Evolutionary conservation across 2,329 filamentous ascomycete species (phyloP).

Genomic region (Ceratocystis alfenasii): DNA sequence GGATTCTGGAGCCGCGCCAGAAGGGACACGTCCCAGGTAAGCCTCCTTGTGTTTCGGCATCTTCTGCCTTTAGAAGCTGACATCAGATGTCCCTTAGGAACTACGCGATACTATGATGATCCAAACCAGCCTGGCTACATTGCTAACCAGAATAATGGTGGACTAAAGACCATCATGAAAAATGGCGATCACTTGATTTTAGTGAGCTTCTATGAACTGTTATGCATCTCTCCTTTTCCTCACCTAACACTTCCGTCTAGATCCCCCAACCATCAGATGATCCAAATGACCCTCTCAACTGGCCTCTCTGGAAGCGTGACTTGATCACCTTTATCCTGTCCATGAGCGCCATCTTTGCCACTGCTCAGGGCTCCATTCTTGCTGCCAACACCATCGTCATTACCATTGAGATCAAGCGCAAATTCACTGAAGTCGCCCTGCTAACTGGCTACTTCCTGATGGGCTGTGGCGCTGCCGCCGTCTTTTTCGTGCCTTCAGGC

Average conservation of each 20-base stretch:
- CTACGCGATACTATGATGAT: conserved; percentile 53
- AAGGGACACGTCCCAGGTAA: conserved; percentile 64
- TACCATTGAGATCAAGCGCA: conserved; percentile 49
- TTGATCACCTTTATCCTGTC: conserved; percentile 68
- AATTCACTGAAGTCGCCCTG: conserved; percentile 65
- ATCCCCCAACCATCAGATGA: conserved; percentile 79
- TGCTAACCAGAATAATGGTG: conserved; percentile 29
- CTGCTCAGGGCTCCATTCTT: conserved; percentile 72
- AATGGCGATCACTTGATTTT: conserved; percentile 62
- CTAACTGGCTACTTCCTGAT: conserved; percentile 80
- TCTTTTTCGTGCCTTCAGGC: conserved; percentile 77
- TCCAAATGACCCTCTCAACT: conserved; percentile 75
- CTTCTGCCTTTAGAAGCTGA: conserved; percentile 2
- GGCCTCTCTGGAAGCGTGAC: conserved; percentile 79
- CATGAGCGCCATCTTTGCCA: conserved; percentile 68
- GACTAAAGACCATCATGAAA: conserved; percentile 59
- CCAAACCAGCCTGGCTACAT: conserved; percentile 37
- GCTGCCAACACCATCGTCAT: conserved; percentile 79
- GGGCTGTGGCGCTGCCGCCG: conserved; percentile 67
- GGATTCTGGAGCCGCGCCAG: conserved; percentile 56
- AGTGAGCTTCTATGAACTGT: conserved; percentile 33
- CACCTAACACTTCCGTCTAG: conserved; percentile 26
- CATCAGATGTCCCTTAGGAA: conserved; percentile 34
- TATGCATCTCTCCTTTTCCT: not conserved
- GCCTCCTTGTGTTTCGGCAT: conserved; percentile 17